Conservation (phyloP, 441 rosid genomes). For the Adansonia madagascariensis region DNA sequence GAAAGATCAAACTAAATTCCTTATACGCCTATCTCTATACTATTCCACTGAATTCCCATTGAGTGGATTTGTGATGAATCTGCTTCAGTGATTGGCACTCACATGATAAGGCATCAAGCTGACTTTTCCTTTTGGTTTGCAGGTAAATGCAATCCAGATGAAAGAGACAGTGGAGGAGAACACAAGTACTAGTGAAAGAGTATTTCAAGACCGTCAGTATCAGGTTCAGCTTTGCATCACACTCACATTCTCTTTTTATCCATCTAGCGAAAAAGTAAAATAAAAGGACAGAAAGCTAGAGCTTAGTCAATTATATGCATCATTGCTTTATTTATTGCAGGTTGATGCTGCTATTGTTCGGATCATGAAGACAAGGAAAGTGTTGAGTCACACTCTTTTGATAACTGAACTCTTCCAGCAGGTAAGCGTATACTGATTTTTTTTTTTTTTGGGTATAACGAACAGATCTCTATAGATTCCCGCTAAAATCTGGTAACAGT, state of each 20-base stretch:
- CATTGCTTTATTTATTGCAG: conserved; percentile 41
- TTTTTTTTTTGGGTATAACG: neutral
- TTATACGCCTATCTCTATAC: neutral
- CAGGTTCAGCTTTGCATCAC: conserved; percentile 65
- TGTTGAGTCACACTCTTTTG: conserved; percentile 94
- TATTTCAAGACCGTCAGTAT: conserved; percentile 97
- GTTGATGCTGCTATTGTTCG: conserved; percentile 99
- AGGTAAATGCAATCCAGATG: conserved; percentile 99
- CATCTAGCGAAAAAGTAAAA: neutral
- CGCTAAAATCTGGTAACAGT: neutral
- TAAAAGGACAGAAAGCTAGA: neutral
- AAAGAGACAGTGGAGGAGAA: conserved; percentile 99
- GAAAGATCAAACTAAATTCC: conserved; percentile 5
- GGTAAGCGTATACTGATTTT: conserved; percentile 45
- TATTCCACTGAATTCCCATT: conserved; percentile 9
- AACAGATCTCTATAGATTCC: neutral
- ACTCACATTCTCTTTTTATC: neutral
- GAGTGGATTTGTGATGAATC: neutral
- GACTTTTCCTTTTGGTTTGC: conserved; percentile 24
- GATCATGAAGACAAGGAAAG: conserved; percentile 98
- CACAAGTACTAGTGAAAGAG: conserved; percentile 97
- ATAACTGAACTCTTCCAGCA: conserved; percentile 99
- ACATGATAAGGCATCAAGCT: neutral
- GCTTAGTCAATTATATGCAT: conserved; percentile 9
- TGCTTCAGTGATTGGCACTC: neutral